Conservation (phyloP, 306 rosid genomes). For the Luffa aegyptiaca region DNA sequence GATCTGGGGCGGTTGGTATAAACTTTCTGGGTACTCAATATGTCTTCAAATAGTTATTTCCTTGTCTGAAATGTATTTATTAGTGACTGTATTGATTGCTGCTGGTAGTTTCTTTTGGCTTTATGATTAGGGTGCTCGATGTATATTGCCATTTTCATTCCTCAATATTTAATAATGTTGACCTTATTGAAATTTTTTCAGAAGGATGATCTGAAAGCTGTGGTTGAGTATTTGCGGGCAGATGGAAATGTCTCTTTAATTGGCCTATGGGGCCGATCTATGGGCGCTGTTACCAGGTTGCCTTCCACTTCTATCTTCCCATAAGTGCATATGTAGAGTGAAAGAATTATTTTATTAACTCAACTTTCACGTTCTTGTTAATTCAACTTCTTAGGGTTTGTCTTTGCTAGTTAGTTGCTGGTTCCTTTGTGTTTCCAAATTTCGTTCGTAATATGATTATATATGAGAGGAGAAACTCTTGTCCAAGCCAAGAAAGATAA, state of each 20-base stretch:
- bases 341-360: background rate
- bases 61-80: background rate
- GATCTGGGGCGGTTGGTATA: background rate
- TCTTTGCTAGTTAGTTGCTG: background rate
- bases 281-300: constrained; percentile 97
- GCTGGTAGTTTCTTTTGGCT: background rate
- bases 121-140: background rate
- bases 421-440: background rate
- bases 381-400: background rate
- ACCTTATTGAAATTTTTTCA: constrained; percentile 23
- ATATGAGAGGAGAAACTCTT: background rate
- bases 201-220: constrained; percentile 81
- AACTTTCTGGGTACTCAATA: background rate
- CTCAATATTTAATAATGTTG: background rate
- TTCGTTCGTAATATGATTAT: background rate
- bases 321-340: background rate
- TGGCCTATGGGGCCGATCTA: constrained; percentile 99
- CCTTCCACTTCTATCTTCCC: constrained; percentile 16
- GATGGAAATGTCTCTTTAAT: constrained; percentile 89
- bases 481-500: too few species aligned
- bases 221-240: constrained; percentile 69
- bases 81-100: background rate
- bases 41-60: background rate
- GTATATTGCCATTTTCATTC: background rate
- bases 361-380: background rate